Evolutionary conservation across 441 rosid genomes (phyloP), one percentile per base, ranked within the genome.

Genomic region (Theobroma grandiflorum): DNA sequence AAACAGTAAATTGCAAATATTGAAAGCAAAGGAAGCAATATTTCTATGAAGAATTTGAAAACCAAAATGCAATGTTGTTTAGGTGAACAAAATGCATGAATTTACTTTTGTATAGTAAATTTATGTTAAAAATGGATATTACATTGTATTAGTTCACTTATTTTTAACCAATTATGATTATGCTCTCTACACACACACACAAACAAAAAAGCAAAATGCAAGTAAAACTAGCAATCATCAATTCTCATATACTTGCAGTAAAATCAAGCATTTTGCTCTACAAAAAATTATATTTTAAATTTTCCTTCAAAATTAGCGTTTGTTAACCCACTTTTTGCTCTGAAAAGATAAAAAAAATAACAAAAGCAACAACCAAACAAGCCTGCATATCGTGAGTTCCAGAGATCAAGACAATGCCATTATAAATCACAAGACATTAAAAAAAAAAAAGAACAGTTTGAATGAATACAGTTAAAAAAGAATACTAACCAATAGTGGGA

Each of bases 401-500:
- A 58, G 35, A 58, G 64, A 59, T 59, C 64, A 59, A 59, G 64
- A 3, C 64, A 38, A 65, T 65, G 70, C 70, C 22, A 38, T 18
- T 40, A 65, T 3, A 38, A 38, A 40, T 38, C 18, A 38, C n/a
- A 45, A 45, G 64, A 59, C 64, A 59, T 22, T 6, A 10, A 59
- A 59, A 38, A 38, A 33, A 37, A 3, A 1, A 53, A 53, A 53
- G 0, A 47, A 43, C 2, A 43, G 20, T 1, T 52, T 12, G 75
- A 50, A 71, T 14, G 58, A 40, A 40, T 40, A 40, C 6, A 71
- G 43, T 14, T 26, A 61, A 15, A 26, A 26, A 26, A 26, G 31
- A 66, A 63, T 8, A 35, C 76, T 61, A 50, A 88, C 91, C 91
- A 3, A 88, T 88, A 2, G 89, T 88, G 12, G 91, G 91, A 0